Base-by-base conservation (phyloP, 768 basidiomycete genomes). In the Tylopilus plumbeoviolaceoides region DNA sequence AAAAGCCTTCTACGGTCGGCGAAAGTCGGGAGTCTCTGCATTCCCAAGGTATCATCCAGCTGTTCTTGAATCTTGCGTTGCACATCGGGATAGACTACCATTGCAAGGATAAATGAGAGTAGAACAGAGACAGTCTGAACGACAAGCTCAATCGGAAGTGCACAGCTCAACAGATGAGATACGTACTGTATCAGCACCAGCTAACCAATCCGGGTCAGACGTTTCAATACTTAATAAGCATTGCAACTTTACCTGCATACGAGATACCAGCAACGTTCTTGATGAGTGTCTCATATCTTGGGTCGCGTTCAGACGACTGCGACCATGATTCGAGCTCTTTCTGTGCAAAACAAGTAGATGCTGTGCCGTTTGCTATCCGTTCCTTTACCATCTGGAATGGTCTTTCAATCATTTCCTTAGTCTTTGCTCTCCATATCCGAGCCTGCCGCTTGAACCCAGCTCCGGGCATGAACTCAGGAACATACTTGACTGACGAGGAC, bases 401-500 rank as follows among this genome's bases (percentile, higher is more conserved):
- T 60, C 59, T 35, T 60, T 64, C 46, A 69, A 66, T 51, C 72
- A 72, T 56, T 61, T 57, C 53, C 60, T 56, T 65, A 10, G 68
- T 59, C 15, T 54, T 52, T 42, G 59, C 59, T 28, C 67, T 66
- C 78, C 78, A 81, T 25, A 47, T 59, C 14, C 68, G 61, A 27
- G 79, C 83, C 6, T 76, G 67, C 23, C 74, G 72, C 54, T 77
- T 77, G 70, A 79, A 82, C 0, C 57, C 65, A 7, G 74, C 73
- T 12, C 78, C 77, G 7, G 81, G 81, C 28, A 82, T 60, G 62
- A 68, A 81, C 3, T 71, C 65, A 3, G 81, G 81, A n/a, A 81
- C 52, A 46, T 76, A 74, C 27, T 78, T 77, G 20, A 81, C 71
- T 66, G 31, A 28, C 33, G 23, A 25, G 36, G 38, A 23, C 17